Conservation (phyloP, 169 alveolate species). For the Plasmodium gaboni region DNA sequence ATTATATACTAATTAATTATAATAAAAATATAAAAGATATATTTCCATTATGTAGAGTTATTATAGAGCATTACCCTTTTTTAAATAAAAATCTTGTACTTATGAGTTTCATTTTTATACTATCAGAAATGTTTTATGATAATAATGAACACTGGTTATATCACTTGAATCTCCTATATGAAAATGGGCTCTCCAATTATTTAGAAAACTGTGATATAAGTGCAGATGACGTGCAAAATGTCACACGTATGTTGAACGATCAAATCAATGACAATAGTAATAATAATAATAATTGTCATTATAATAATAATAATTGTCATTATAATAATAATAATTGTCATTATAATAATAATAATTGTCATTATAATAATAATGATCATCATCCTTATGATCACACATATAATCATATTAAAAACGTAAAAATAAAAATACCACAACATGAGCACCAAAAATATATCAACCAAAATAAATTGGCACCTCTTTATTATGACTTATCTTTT, state of each 20-base stretch:
- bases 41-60: slow-evolving; percentile 15
- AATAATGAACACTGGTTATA: background rate
- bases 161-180: slow-evolving; percentile 8
- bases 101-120: slow-evolving; percentile 24
- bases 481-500: slow-evolving; percentile 6
- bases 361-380: background rate
- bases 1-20: slow-evolving; percentile 21
- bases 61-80: slow-evolving; percentile 10
- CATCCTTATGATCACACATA: background rate
- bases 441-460: too few relatives aligned
- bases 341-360: background rate
- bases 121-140: slow-evolving; percentile 30
- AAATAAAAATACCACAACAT: too few relatives aligned
- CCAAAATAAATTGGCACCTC: background rate
- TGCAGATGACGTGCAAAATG: background rate
- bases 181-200: background rate
- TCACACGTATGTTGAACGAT: background rate
- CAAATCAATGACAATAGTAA: background rate
- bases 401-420: background rate
- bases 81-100: slow-evolving; percentile 38
- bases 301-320: too few relatives aligned
- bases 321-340: too few relatives aligned
- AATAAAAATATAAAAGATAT: slow-evolving; percentile 9
- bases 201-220: background rate
- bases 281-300: too few relatives aligned